Percentiles rank a stretch among this genome's conserved stretches.
Conservation (phyloP, 176 grass and related monocot species). For the Raddia distichophylla region DNA sequence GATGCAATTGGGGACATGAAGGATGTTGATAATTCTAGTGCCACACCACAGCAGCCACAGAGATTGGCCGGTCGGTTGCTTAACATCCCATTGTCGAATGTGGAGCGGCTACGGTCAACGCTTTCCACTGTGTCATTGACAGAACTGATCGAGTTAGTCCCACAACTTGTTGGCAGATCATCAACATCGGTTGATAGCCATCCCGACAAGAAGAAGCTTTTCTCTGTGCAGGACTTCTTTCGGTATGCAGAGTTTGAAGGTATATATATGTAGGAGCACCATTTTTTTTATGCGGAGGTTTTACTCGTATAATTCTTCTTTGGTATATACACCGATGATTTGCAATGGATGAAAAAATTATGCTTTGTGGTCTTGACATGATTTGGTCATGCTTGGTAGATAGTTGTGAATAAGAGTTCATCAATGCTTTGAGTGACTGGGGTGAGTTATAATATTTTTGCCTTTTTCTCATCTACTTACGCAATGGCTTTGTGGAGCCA, state of each 20-base stretch:
- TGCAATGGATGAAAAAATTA: background rate
- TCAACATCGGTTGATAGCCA: conserved; percentile 46
- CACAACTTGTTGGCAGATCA: conserved; percentile 68
- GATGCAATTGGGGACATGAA: conserved; percentile 45
- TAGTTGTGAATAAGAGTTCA: background rate
- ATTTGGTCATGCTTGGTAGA: too few relatives aligned
- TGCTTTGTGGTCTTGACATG: background rate
- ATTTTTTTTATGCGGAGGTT: background rate
- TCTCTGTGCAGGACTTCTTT: conserved; percentile 98
- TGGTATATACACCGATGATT: background rate
- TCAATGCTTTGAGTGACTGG: background rate
- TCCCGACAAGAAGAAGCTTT: conserved; percentile 96
- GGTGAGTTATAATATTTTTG: background rate
- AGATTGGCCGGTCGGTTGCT: conserved; percentile 65
- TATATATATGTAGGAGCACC: conserved; percentile 34
- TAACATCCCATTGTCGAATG: conserved; percentile 82
- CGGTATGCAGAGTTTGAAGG: conserved; percentile 88
- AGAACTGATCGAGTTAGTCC: conserved; percentile 75
- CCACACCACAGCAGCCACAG: conserved; percentile 35
- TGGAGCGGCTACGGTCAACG: conserved; percentile 81
- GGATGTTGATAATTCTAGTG: conserved; percentile 29
- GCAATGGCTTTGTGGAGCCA: background rate
- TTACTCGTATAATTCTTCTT: conserved; percentile 9
- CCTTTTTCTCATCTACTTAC: background rate
- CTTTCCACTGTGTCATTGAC: conserved; percentile 72